Evolutionary conservation across 768 basidiomycete genomes (phyloP).

Genomic region (Paxillus rubicundulus): DNA sequence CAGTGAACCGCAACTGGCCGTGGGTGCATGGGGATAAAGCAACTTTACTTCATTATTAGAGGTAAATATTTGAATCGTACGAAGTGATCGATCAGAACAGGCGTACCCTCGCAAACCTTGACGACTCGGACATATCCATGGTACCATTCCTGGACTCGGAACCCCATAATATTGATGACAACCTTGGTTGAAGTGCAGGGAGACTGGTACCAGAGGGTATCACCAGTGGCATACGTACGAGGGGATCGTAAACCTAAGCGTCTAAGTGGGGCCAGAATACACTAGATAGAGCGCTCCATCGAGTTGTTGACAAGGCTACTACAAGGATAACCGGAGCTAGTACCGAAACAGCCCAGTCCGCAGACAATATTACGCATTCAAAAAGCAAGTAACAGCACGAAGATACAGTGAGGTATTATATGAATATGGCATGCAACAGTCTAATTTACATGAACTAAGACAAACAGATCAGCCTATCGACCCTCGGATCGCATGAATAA

Average conservation of each 20-base stretch:
- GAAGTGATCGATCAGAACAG: background rate
- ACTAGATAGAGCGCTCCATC: too few relatives aligned
- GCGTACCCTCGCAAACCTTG: too few relatives aligned
- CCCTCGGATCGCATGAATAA: background rate
- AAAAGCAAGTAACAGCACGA: background rate
- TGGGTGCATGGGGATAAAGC: background rate
- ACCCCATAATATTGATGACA: background rate
- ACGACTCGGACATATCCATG: background rate
- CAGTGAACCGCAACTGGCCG: too few relatives aligned
- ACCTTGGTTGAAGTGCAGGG: background rate
- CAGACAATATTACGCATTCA: background rate
- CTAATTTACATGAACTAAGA: constrained; percentile 22
- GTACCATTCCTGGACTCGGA: too few relatives aligned
- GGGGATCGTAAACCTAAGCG: too few relatives aligned
- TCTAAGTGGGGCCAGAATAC: background rate
- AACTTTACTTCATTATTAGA: background rate
- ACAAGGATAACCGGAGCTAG: background rate
- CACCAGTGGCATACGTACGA: too few relatives aligned
- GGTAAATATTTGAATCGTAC: background rate
- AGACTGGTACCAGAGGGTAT: background rate
- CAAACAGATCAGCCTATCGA: constrained; percentile 9
- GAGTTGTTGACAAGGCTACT: too few relatives aligned
- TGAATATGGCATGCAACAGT: background rate
- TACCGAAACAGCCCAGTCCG: background rate
- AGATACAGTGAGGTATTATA: constrained; percentile 2